Conservation (phyloP, 306 rosid genomes). For the Malus asiatica region DNA sequence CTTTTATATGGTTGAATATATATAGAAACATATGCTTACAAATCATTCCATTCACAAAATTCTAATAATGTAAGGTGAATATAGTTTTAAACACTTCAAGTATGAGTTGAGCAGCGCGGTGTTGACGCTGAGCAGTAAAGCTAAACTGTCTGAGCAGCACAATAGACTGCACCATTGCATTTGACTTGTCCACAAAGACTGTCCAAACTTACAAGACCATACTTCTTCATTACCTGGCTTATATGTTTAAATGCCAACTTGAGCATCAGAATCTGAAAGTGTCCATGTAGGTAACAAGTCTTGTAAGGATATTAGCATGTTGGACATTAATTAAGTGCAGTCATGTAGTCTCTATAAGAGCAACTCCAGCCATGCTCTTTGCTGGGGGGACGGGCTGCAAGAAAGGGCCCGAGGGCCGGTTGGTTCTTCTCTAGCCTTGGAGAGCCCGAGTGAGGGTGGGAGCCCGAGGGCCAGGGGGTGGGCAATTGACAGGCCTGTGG, state of each 20-base stretch:
- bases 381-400: too few relatives aligned
- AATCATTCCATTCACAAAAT: background rate
- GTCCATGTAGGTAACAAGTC: background rate
- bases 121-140: conserved; percentile 1
- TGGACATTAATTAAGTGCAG: background rate
- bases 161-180: conserved; percentile 2
- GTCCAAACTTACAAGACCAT: background rate
- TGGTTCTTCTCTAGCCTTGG: too few relatives aligned
- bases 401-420: too few relatives aligned
- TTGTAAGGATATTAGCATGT: background rate
- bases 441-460: too few relatives aligned
- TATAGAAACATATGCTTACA: background rate
- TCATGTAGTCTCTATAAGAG: background rate
- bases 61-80: background rate
- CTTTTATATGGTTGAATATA: background rate
- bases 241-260: background rate
- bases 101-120: background rate
- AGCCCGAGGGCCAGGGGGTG: too few relatives aligned
- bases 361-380: too few relatives aligned
- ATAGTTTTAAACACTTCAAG: background rate
- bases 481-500: too few relatives aligned
- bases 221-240: background rate
- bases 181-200: background rate
- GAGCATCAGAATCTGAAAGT: background rate
- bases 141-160: background rate